Evolutionary conservation across 305 asterid genomes (phyloP), one percentile per base, ranked within the genome.

Genomic region (Euphrasia arctica): DNA sequence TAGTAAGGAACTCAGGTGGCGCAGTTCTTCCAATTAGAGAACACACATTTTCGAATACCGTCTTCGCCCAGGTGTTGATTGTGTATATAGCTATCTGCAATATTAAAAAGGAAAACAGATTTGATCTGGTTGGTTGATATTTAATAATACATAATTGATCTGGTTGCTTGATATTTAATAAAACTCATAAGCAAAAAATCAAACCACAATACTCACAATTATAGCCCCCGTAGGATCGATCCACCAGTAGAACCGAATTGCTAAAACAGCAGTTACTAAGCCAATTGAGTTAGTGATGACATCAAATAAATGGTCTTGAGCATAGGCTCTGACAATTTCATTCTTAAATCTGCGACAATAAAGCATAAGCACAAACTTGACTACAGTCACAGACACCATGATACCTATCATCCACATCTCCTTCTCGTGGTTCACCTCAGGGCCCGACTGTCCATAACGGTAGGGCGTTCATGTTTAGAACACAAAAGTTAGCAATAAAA

Each of bases 391-490:
- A 9, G 87, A 78, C 11, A 81, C 82, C 98, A 91, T 91, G 71
- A 91, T 86, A 28, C 95, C 98, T n/a, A 91, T 83, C 81, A 85
- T 86, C 98, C 98, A 91, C 71, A 64, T 89, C 76, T 91, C 98
- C 82, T 88, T 74, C 45, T 71, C 68, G 22, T 58, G 89, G 74
- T 77, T 60, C 79, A 80, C 54, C 2, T 81, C 78, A 9, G 91
- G 88, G 48, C 77, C 79, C 42, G 76, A 55, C 96, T 88, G 45
- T 39, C 83, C 75, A 54, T 61, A 62, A 34, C 54, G 58, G 62
- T 61, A 60, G 47, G 31, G 11, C 62, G 28, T 61, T 5, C 5
- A n/a, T 64, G 60, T 54, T 32, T 39, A 39, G 9, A 39, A 36
- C 42, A 36, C 42, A 36, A 39, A 6, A 6, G 7, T 3, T 15